phyloP scores from a whole-genome alignment of 179 eudicot genomes.

The Silene vulgaris region DNA sequence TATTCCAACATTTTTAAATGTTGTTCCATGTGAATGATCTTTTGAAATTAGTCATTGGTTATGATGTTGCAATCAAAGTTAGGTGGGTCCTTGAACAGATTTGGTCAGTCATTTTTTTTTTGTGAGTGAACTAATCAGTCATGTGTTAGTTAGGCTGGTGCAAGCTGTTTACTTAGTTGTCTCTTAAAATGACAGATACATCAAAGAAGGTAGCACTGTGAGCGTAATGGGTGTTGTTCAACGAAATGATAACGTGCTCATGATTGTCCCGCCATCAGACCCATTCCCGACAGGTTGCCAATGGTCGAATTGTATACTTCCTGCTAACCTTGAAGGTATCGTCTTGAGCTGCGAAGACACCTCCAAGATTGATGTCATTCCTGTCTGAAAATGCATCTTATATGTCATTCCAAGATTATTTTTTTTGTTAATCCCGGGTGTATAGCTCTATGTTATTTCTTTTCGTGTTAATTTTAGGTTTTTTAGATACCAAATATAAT shows the following conservation, averaged over 20 bases:
- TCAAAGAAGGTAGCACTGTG: conserved; percentile 97
- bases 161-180: background rate
- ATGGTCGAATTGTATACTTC: conserved; percentile 82
- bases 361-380: conserved; percentile 82
- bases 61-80: conserved; percentile 12
- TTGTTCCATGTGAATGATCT: conserved; percentile 7
- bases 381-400: conserved; percentile 44
- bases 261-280: conserved; percentile 90
- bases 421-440: conserved; percentile 36
- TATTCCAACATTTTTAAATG: background rate
- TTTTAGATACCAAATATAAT: conserved; percentile 37
- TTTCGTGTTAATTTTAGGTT: conserved; percentile 22
- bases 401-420: background rate
- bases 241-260: conserved; percentile 81
- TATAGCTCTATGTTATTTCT: conserved; percentile 44
- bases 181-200: conserved; percentile 45
- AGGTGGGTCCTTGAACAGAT: conserved; percentile 13
- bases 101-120: background rate
- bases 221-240: conserved; percentile 95
- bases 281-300: conserved; percentile 93
- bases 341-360: conserved; percentile 94
- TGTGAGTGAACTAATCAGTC: background rate
- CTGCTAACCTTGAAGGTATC: conserved; percentile 82
- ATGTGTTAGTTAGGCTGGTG: conserved; percentile 10
- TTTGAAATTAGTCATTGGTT: background rate